A percentile compares a stretch with the other conserved stretches of the same genome.
Evolutionary conservation across 257 asterid species (phyloP).

Genomic region (Eustoma russellianum): DNA sequence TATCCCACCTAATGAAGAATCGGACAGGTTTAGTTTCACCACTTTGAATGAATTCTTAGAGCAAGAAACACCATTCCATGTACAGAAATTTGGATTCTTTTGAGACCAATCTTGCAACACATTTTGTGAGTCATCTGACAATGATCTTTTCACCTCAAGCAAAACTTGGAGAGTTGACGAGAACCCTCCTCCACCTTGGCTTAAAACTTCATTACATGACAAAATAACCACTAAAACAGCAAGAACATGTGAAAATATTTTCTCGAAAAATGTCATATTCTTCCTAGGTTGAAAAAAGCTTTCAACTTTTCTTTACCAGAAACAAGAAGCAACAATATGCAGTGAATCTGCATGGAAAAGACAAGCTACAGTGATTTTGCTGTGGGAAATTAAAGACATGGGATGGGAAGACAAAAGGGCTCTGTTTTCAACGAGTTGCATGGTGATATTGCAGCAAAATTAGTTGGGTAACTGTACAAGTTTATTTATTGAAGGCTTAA

Average conservation of each 20-base stretch:
- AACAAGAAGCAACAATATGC: too few relatives aligned
- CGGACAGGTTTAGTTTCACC: slow-evolving; percentile 41
- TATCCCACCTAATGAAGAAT: slow-evolving; percentile 45
- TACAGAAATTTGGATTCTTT: slow-evolving; percentile 32
- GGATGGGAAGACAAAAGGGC: slow-evolving; percentile 5
- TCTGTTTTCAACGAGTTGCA: slow-evolving; percentile 14
- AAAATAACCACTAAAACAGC: slow-evolving; percentile 7
- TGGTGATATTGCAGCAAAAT: slow-evolving; percentile 10
- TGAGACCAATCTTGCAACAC: slow-evolving; percentile 53
- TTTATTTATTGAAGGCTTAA: slow-evolving; percentile 10
- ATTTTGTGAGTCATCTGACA: slow-evolving; percentile 35
- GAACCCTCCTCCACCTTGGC: slow-evolving; percentile 15
- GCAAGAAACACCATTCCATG: slow-evolving; percentile 69
- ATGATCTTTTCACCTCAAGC: slow-evolving; percentile 46
- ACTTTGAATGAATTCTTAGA: slow-evolving; percentile 12
- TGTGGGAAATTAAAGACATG: slow-evolving; percentile 14
- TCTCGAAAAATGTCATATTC: slow-evolving; percentile 12
- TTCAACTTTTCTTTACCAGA: too few relatives aligned
- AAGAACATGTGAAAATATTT: slow-evolving; percentile 2
- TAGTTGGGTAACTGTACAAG: slow-evolving; percentile 13
- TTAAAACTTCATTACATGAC: slow-evolving; percentile 10
- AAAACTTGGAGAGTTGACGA: slow-evolving; percentile 24
- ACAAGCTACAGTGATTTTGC: slow-evolving; percentile 4
- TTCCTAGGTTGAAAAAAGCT: background rate
- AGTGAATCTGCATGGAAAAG: slow-evolving; percentile 15